A percentile compares a stretch with the other conserved stretches of the same genome.
These are phyloP conservation scores for Ustilago crameri DNA, from an alignment of 1,284 basidiomycete genomes.

Conservation along the genomic window DNA sequence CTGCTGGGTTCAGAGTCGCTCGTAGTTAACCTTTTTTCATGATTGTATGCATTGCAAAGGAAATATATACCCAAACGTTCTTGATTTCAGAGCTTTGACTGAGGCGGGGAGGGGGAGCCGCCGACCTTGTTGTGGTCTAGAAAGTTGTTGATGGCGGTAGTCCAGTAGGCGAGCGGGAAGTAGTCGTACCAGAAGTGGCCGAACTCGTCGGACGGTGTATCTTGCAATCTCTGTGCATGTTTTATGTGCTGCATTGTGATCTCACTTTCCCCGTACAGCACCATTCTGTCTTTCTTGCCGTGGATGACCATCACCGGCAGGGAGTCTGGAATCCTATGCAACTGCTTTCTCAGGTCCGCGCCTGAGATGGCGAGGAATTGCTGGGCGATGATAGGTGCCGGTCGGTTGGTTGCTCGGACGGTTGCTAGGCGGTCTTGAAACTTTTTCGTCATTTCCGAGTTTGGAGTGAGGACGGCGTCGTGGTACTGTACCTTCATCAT, in stretches of 20 bases:
- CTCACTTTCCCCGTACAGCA: constrained; percentile 52
- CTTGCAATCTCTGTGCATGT: constrained; percentile 41
- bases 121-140: constrained; percentile 18
- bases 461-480: constrained; percentile 27
- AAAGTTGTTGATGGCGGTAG: constrained; percentile 31
- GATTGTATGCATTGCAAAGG: no score
- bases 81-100: not conserved
- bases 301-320: constrained; percentile 56
- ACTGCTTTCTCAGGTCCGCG: constrained; percentile 29
- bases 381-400: constrained; percentile 39
- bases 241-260: constrained; percentile 38
- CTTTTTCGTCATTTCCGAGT: constrained; percentile 8
- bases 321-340: constrained; percentile 33
- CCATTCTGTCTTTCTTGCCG: constrained; percentile 61
- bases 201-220: constrained; percentile 29
- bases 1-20: constrained; percentile 35
- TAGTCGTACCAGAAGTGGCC: constrained; percentile 63
- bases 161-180: constrained; percentile 46
- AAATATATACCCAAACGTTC: no score
- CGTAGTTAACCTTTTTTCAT: constrained; percentile 2
- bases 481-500: constrained; percentile 62
- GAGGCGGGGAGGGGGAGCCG: not conserved
- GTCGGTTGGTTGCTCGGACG: constrained; percentile 33
- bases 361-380: constrained; percentile 56
- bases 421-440: constrained; percentile 28